Evolutionary conservation across 345 rosid species (phyloP).

Genomic region (Dipteronia sinensis): DNA sequence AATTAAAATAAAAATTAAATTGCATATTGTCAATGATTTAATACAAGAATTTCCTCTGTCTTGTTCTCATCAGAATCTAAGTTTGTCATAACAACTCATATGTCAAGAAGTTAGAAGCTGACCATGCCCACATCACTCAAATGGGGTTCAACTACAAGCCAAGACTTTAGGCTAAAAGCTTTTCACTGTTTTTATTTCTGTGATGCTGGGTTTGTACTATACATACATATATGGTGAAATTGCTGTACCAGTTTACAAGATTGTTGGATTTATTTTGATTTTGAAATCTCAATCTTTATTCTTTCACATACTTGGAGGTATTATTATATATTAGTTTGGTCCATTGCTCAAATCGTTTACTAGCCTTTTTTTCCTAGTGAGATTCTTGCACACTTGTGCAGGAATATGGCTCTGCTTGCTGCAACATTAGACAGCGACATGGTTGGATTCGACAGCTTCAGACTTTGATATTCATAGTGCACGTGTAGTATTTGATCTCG

Average conservation of each 20-base stretch:
- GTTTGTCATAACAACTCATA: slow-evolving; percentile 8
- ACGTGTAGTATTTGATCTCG: too few species aligned
- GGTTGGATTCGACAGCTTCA: neutral
- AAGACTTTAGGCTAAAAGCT: neutral
- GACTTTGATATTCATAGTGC: too few species aligned
- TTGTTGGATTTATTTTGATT: neutral
- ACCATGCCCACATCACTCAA: slow-evolving; percentile 12
- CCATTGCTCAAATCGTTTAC: neutral
- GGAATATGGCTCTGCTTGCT: neutral
- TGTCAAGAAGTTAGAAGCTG: neutral
- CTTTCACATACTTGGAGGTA: neutral
- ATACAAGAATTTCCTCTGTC: neutral
- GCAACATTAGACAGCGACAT: neutral
- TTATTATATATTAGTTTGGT: neutral
- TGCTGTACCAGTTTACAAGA: neutral
- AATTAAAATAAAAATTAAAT: too few species aligned
- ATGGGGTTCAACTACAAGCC: slow-evolving; percentile 20
- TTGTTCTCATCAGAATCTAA: neutral
- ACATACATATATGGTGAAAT: too few species aligned
- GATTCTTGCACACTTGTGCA: neutral
- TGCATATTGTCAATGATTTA: too few species aligned
- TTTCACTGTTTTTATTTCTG: neutral
- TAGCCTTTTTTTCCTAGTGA: neutral
- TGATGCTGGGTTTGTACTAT: neutral
- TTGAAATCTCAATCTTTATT: neutral